Conservation (phyloP, 2,329 filamentous ascomycete species). For the Trematosphaeria pertusa region DNA sequence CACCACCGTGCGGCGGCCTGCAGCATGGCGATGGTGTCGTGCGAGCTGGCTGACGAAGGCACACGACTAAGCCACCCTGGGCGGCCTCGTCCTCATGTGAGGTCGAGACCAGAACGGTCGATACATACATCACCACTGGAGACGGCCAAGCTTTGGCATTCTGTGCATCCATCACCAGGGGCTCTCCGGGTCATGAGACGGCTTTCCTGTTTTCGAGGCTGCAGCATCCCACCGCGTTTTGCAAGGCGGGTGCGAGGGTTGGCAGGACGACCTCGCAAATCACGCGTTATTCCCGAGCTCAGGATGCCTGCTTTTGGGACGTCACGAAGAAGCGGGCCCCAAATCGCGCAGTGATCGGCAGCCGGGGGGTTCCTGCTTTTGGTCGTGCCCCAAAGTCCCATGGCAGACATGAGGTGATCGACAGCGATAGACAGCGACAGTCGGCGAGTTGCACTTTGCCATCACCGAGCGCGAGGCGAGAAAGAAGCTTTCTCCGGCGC, state of each 20-base stretch:
- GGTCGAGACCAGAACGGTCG: too few species aligned
- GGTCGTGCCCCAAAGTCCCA: slow-evolving; percentile 6
- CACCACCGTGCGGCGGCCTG: too few species aligned
- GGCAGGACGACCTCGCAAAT: slow-evolving; percentile 2
- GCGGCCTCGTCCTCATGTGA: background rate
- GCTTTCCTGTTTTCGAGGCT: slow-evolving; percentile 13
- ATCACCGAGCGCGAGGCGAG: background rate
- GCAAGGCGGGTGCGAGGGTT: background rate
- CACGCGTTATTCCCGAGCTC: slow-evolving; percentile 13
- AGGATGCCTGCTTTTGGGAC: slow-evolving; percentile 19
- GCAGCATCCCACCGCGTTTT: slow-evolving; percentile 1
- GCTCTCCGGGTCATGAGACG: slow-evolving; percentile 12
- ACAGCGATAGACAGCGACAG: slow-evolving; percentile 1
- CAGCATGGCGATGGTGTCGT: background rate
- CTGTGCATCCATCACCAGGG: background rate
- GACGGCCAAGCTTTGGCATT: background rate
- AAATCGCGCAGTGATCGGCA: slow-evolving; percentile 29
- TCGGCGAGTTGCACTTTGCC: background rate
- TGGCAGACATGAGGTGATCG: slow-evolving; percentile 9
- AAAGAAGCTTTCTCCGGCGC: slow-evolving; percentile 11
- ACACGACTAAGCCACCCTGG: slow-evolving; percentile 19
- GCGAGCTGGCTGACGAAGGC: slow-evolving; percentile 17
- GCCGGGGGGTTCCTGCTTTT: slow-evolving; percentile 22
- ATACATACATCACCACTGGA: background rate
- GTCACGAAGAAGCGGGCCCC: slow-evolving; percentile 13